Conservation (phyloP, 2,329 filamentous ascomycete genomes). For the Sarocladium kiliense region DNA sequence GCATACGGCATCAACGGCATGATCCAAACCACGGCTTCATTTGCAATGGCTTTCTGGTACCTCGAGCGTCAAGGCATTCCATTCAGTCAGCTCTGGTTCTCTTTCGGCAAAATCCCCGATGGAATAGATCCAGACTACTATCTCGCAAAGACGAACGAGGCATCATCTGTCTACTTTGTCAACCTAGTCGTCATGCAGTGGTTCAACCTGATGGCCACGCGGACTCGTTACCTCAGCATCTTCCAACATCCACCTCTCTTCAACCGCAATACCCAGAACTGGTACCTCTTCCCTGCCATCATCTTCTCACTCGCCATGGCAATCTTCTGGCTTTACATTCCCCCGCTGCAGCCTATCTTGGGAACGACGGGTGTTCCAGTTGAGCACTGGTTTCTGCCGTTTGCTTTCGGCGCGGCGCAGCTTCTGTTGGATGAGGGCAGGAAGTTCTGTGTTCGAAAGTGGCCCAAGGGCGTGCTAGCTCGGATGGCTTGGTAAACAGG, state of each 20-base stretch:
- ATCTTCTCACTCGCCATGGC: slow-evolving; percentile 63
- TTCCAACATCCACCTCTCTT: slow-evolving; percentile 68
- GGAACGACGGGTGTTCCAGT: slow-evolving; percentile 60
- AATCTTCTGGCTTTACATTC: slow-evolving; percentile 66
- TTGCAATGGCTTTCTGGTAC: slow-evolving; percentile 65
- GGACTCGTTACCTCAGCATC: slow-evolving; percentile 60
- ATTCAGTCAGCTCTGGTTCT: slow-evolving; percentile 63
- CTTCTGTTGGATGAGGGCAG: slow-evolving; percentile 61
- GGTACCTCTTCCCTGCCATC: slow-evolving; percentile 66
- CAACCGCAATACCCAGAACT: slow-evolving; percentile 60
- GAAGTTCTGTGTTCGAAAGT: slow-evolving; percentile 57
- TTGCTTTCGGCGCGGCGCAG: slow-evolving; percentile 58
- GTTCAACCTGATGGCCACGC: slow-evolving; percentile 68
- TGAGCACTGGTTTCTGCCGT: slow-evolving; percentile 72
- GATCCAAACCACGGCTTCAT: slow-evolving; percentile 53
- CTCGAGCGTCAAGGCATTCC: slow-evolving; percentile 56
- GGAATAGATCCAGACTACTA: slow-evolving; percentile 50
- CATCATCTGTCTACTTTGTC: slow-evolving; percentile 73
- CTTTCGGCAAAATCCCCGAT: slow-evolving; percentile 51
- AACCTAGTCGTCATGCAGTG: slow-evolving; percentile 79
- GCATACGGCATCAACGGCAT: slow-evolving; percentile 68
- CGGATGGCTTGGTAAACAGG: slow-evolving; percentile 55
- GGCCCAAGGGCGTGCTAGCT: slow-evolving; percentile 51
- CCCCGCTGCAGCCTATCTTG: slow-evolving; percentile 55
- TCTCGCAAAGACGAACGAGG: slow-evolving; percentile 51